A percentile compares a stretch with the other conserved stretches of the same genome.
These are phyloP conservation scores for Starmerella apicola DNA, from an alignment of 805 yeast genomes.

Conservation along the genomic window DNA sequence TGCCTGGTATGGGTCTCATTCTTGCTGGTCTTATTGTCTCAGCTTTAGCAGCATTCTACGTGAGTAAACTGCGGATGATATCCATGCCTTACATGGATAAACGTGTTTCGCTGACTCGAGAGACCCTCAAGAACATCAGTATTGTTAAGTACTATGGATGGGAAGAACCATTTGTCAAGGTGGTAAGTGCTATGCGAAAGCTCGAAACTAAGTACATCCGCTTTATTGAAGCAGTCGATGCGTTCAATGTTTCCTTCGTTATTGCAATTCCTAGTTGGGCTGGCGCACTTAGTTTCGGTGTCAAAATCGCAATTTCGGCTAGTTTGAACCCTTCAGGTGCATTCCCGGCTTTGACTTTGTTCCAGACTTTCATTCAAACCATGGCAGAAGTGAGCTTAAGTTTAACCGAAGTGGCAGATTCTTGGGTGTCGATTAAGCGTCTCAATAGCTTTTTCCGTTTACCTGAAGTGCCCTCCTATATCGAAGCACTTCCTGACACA, in stretches of 20 bases:
- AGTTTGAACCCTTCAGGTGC: conserved; percentile 10
- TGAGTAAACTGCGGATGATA: conserved; percentile 3
- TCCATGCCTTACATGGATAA: conserved; percentile 45
- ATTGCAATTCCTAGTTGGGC: conserved; percentile 13
- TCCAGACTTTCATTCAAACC: conserved; percentile 12
- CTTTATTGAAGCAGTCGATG: conserved; percentile 11
- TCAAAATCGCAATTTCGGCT: conserved; percentile 8
- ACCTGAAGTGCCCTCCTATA: conserved; percentile 28
- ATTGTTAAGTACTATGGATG: conserved; percentile 80
- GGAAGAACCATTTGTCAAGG: conserved; percentile 63
- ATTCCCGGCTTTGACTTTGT: conserved; percentile 16
- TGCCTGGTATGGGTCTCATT: conserved; percentile 52
- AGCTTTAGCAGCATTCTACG: conserved; percentile 22
- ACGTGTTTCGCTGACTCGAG: conserved; percentile 64
- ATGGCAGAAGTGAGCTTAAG: conserved; percentile 33
- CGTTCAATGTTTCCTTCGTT: conserved; percentile 6
- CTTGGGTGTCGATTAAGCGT: conserved; percentile 25
- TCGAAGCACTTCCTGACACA: conserved; percentile 12
- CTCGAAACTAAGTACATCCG: conserved; percentile 12
- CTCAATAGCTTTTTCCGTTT: conserved; percentile 21
- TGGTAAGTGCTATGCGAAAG: conserved; percentile 27
- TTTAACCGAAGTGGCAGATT: conserved; percentile 30
- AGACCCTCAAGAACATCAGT: conserved; percentile 61
- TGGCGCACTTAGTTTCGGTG: conserved; percentile 15
- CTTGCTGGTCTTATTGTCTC: conserved; percentile 29